A percentile compares a stretch with the other conserved stretches of the same genome.
phyloP scores from a whole-genome alignment of 352 stramenopile species.

The Bremia lactucae region DNA sequence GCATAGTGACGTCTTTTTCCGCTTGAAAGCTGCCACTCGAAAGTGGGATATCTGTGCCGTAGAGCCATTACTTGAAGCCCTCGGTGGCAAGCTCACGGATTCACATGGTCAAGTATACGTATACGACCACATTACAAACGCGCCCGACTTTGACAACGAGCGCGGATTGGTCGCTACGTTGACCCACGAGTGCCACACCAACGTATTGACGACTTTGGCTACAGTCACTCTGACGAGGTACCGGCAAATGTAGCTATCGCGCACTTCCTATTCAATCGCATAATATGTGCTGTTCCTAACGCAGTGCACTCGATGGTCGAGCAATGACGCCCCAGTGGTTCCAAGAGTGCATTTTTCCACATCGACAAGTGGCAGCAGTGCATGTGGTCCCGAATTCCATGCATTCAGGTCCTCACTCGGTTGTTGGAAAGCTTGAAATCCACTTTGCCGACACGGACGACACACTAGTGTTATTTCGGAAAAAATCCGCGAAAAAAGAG shows the following conservation, averaged over 20 bases:
- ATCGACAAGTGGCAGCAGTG: slow-evolving; percentile 6
- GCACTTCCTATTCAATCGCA: background rate
- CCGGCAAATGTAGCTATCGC: background rate
- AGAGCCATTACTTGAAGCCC: slow-evolving; percentile 46
- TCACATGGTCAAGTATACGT: slow-evolving; percentile 44
- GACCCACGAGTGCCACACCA: slow-evolving; percentile 22
- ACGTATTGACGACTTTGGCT: slow-evolving; percentile 32
- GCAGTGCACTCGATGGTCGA: slow-evolving; percentile 34
- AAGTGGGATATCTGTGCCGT: slow-evolving; percentile 75
- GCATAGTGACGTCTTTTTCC: slow-evolving; percentile 54
- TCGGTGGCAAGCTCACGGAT: slow-evolving; percentile 49
- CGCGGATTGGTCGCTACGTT: slow-evolving; percentile 43
- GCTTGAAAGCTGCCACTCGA: slow-evolving; percentile 56
- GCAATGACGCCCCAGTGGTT: slow-evolving; percentile 43
- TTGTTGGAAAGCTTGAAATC: slow-evolving; percentile 29
- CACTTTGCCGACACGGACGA: slow-evolving; percentile 5
- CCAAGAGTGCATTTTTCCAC: slow-evolving; percentile 21
- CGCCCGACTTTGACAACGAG: slow-evolving; percentile 52
- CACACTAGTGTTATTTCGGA: slow-evolving; percentile 41
- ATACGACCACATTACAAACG: slow-evolving; percentile 42
- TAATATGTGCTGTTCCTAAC: slow-evolving; percentile 9
- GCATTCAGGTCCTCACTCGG: slow-evolving; percentile 45
- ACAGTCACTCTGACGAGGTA: slow-evolving; percentile 50
- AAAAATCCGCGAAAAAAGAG: slow-evolving; percentile 48
- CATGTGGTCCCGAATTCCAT: slow-evolving; percentile 26